phyloP scores from a whole-genome alignment of 257 asterid species.

The Scutellaria minor region DNA sequence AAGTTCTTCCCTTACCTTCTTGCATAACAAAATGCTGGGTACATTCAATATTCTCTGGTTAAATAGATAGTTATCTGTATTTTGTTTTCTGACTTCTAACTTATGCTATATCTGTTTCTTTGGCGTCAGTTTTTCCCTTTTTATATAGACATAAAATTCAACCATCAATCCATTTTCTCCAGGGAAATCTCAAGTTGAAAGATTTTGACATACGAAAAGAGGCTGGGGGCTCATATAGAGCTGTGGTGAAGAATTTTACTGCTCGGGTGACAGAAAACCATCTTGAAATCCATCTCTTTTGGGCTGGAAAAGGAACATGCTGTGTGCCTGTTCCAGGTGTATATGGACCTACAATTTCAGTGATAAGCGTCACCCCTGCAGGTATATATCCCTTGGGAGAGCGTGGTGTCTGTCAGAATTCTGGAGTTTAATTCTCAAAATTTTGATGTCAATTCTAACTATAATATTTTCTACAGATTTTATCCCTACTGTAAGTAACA shows the following conservation, averaged over 20 bases:
- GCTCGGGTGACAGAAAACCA: constrained; percentile 65
- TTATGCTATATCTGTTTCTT: neutral
- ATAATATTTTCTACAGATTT: constrained; percentile 51
- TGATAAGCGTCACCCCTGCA: constrained; percentile 74
- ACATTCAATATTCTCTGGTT: neutral
- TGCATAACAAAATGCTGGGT: neutral
- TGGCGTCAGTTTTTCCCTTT: neutral
- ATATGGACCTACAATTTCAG: constrained; percentile 81
- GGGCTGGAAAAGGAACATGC: constrained; percentile 96
- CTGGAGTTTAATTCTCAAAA: neutral
- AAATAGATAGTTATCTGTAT: neutral
- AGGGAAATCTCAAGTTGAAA: constrained; percentile 60
- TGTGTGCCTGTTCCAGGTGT: constrained; percentile 70
- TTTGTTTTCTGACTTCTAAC: neutral
- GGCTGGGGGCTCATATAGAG: constrained; percentile 56
- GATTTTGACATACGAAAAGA: constrained; percentile 70
- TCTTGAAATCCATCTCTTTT: constrained; percentile 79
- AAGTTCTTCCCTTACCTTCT: constrained; percentile 7
- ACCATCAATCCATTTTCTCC: constrained; percentile 10
- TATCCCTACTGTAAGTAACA: constrained; percentile 55
- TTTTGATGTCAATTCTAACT: constrained; percentile 1
- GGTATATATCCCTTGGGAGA: constrained; percentile 40
- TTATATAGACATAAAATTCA: constrained; percentile 12
- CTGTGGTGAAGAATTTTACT: constrained; percentile 47
- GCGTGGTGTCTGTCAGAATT: neutral